Evolutionary conservation across 495 filamentous ascomycete species (phyloP).

Genomic region (Pyronema domesticum): DNA sequence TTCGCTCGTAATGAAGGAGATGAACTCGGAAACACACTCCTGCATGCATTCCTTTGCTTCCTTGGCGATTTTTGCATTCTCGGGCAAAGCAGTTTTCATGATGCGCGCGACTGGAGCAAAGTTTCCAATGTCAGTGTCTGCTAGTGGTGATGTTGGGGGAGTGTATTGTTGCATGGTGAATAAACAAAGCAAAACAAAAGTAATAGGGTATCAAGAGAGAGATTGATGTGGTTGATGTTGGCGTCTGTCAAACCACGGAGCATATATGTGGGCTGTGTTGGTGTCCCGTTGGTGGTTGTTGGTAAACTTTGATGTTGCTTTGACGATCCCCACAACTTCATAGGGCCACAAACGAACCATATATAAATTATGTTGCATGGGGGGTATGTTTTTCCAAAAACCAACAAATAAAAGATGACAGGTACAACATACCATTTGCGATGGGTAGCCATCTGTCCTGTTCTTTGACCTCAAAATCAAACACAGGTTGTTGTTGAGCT

Average conservation of each 20-base stretch:
- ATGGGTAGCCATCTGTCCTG: slow-evolving; percentile 99
- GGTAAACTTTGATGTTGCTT: no score
- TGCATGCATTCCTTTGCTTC: slow-evolving; percentile 99
- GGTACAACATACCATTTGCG: slow-evolving; percentile 81
- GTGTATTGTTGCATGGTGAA: not conserved
- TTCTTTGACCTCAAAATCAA: slow-evolving; percentile 99
- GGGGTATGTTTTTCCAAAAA: slow-evolving; percentile 10
- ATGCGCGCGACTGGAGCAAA: slow-evolving; percentile 92
- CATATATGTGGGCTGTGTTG: no score
- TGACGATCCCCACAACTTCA: no score
- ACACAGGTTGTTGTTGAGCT: slow-evolving; percentile 45
- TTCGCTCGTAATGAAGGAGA: slow-evolving; percentile 99
- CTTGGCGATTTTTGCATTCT: slow-evolving; percentile 98
- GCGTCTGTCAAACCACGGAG: no score
- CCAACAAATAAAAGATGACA: no score
- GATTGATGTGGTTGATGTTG: no score
- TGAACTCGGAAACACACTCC: slow-evolving; percentile 99
- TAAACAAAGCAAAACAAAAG: not conserved
- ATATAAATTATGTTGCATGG: slow-evolving; percentile 40
- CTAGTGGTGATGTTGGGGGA: slow-evolving; percentile 18
- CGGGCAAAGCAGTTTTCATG: slow-evolving; percentile 92
- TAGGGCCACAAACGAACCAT: slow-evolving; percentile 7
- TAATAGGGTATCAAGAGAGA: no score
- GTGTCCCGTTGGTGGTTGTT: no score
- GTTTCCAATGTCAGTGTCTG: slow-evolving; percentile 78